Conservation (phyloP, 129 eudicot genomes). For the Sambucus nigra region DNA sequence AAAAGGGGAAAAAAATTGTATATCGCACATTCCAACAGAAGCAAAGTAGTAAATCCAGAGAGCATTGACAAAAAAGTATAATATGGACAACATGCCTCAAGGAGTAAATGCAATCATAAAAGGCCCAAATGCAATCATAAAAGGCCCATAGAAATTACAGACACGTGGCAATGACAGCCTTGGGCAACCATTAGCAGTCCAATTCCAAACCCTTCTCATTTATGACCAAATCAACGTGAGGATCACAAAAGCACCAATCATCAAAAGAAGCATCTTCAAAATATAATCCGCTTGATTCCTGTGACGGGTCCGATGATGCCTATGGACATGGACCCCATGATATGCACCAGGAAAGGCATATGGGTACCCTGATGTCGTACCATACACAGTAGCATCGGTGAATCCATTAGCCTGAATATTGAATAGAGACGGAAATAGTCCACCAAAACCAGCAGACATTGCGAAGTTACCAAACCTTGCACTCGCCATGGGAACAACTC, state of each 20-base stretch:
- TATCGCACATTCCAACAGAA: slow-evolving; percentile 9
- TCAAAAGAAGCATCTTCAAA: slow-evolving; percentile 33
- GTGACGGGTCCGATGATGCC: slow-evolving; percentile 27
- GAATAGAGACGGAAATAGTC: slow-evolving; percentile 50
- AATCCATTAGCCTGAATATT: slow-evolving; percentile 53
- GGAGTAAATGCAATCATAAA: slow-evolving; percentile 12
- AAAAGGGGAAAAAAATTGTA: not conserved
- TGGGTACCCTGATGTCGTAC: slow-evolving; percentile 31
- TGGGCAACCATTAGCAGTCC: slow-evolving; percentile 10
- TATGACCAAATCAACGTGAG: slow-evolving; percentile 30
- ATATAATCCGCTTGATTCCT: slow-evolving; percentile 32
- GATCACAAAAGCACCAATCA: slow-evolving; percentile 35
- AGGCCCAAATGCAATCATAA: slow-evolving; percentile 12
- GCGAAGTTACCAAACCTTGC: slow-evolving; percentile 59
- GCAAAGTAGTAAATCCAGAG: not conserved
- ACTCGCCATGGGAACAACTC: slow-evolving; percentile 59
- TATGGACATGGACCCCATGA: slow-evolving; percentile 35
- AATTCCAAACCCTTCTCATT: slow-evolving; percentile 2
- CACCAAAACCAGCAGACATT: slow-evolving; percentile 58
- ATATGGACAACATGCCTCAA: slow-evolving; percentile 20
- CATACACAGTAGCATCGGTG: slow-evolving; percentile 28
- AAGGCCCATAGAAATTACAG: slow-evolving; percentile 4
- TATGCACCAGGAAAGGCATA: slow-evolving; percentile 27
- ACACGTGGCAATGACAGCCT: no score
- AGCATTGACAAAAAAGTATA: slow-evolving; percentile 21